Conservation (phyloP, 2,329 filamentous ascomycete species). For the Penicillium sp. region DNA sequence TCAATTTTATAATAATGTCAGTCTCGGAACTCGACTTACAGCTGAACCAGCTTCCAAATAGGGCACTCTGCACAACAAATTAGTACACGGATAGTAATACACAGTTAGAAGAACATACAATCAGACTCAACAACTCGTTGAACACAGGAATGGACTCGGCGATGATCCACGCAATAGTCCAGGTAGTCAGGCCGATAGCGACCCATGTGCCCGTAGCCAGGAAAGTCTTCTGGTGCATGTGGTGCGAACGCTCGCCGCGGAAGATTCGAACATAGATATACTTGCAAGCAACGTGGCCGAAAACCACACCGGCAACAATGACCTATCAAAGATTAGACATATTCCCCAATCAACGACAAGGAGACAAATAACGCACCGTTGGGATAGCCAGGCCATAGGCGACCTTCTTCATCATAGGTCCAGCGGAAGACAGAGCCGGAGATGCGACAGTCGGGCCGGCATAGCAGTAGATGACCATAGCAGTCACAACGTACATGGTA, state of each 20-base stretch:
- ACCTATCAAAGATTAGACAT: constrained; percentile 37
- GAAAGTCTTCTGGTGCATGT: constrained; percentile 49
- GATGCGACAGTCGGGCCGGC: constrained; percentile 59
- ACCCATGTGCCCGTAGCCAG: constrained; percentile 57
- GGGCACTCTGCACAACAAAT: constrained; percentile 37
- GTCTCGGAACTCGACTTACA: constrained; percentile 35
- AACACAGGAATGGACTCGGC: constrained; percentile 67
- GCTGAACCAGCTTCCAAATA: constrained; percentile 66
- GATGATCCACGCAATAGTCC: constrained; percentile 62
- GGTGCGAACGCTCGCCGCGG: constrained; percentile 50
- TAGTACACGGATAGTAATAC: neutral
- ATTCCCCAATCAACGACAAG: no score
- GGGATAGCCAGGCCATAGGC: constrained; percentile 66
- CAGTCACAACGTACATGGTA: constrained; percentile 62
- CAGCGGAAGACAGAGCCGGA: constrained; percentile 64
- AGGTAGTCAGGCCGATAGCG: constrained; percentile 52
- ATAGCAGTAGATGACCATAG: constrained; percentile 65
- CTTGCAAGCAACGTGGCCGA: constrained; percentile 62
- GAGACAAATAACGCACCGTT: constrained; percentile 40
- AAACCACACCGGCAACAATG: constrained; percentile 62
- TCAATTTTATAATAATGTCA: neutral
- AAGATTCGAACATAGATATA: constrained; percentile 64
- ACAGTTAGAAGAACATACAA: constrained; percentile 32
- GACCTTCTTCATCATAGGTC: constrained; percentile 54
- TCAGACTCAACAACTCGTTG: constrained; percentile 60